phyloP scores from a whole-genome alignment of 495 filamentous ascomycete species.

The Podospora didyma region DNA sequence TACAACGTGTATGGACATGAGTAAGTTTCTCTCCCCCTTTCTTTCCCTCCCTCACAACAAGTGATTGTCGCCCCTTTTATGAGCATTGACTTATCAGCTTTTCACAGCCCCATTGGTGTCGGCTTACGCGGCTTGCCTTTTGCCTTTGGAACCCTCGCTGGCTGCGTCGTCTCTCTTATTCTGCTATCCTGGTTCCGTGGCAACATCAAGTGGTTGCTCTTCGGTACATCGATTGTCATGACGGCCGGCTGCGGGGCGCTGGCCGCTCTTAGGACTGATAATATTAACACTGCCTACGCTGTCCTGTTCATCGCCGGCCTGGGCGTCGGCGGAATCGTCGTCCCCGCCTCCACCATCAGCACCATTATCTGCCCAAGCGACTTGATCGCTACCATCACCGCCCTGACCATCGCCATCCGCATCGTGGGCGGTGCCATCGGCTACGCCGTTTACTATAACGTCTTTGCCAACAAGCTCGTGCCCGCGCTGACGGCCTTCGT shows the following conservation, averaged over 20 bases:
- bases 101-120: conserved; percentile 50
- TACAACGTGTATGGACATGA: conserved; percentile 73
- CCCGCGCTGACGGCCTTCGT: conserved; percentile 50
- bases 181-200: conserved; percentile 59
- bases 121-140: conserved; percentile 64
- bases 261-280: conserved; percentile 52
- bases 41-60: background rate
- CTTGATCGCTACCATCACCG: conserved; percentile 68
- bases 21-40: conserved; percentile 11
- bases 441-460: conserved; percentile 72
- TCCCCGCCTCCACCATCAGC: conserved; percentile 53
- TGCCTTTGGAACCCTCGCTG: conserved; percentile 58
- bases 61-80: background rate
- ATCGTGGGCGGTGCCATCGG: conserved; percentile 68
- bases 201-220: conserved; percentile 60
- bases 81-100: background rate
- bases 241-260: conserved; percentile 66
- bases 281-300: conserved; percentile 57
- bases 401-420: conserved; percentile 69
- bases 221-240: conserved; percentile 60
- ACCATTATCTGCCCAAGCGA: conserved; percentile 73
- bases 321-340: conserved; percentile 70
- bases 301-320: conserved; percentile 61
- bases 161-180: conserved; percentile 59
- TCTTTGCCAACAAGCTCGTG: conserved; percentile 64